phyloP scores from a whole-genome alignment of 768 basidiomycete genomes.

The Leccinum disarticulatum region DNA sequence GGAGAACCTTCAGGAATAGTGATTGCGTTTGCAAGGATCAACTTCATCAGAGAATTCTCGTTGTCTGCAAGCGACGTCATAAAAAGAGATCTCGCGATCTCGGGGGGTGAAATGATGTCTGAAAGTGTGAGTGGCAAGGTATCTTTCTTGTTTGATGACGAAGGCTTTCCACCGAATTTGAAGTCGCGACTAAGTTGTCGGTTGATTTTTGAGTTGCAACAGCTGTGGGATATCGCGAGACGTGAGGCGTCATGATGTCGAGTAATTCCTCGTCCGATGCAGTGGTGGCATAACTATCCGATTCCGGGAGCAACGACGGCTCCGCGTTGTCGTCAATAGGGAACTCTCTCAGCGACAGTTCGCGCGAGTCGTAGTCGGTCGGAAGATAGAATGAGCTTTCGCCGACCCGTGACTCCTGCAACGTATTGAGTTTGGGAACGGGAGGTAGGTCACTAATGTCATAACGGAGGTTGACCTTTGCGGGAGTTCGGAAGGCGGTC shows the following conservation, averaged over 20 bases:
- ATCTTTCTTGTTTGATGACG: constrained; percentile 14
- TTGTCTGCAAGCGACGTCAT: constrained; percentile 44
- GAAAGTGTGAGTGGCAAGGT: constrained; percentile 51
- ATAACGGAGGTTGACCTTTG: constrained; percentile 59
- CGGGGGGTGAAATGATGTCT: constrained; percentile 71
- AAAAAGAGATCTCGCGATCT: constrained; percentile 50
- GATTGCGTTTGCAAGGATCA: constrained; percentile 50
- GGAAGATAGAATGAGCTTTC: constrained; percentile 25
- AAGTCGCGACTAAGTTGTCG: constrained; percentile 71
- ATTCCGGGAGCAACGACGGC: constrained; percentile 40
- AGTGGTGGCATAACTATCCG: constrained; percentile 31
- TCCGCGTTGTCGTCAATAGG: constrained; percentile 31
- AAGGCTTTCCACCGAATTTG: constrained; percentile 63
- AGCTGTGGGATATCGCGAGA: constrained; percentile 29
- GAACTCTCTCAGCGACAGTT: constrained; percentile 17
- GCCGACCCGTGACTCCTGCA: constrained; percentile 25
- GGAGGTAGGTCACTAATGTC: constrained; percentile 51
- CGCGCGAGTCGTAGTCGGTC: constrained; percentile 16
- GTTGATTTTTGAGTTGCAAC: constrained; percentile 51
- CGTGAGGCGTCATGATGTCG: constrained; percentile 12
- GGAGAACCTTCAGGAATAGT: constrained; percentile 36
- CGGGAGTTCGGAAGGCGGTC: constrained; percentile 75
- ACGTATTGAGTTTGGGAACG: constrained; percentile 48
- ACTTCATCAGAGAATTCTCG: constrained; percentile 54
- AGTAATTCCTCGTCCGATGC: constrained; percentile 37